phyloP scores from a whole-genome alignment of 2,329 filamentous ascomycete genomes.

The Paramyrothecium roridum region DNA sequence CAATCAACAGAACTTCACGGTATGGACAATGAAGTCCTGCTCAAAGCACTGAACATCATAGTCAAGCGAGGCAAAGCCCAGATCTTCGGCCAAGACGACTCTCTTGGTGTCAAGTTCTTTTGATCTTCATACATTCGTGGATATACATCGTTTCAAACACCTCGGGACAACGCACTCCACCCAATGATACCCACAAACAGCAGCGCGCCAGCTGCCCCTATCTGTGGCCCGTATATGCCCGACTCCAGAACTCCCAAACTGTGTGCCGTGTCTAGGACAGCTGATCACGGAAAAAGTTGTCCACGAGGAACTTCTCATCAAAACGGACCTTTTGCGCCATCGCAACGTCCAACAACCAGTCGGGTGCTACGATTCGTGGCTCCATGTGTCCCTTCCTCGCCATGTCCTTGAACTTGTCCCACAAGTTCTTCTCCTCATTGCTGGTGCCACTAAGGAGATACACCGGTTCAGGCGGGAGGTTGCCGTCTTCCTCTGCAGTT shows the following conservation, averaged over 20 bases:
- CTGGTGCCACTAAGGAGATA: constrained; percentile 75
- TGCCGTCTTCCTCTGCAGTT: constrained; percentile 60
- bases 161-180: not conserved
- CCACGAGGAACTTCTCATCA: constrained; percentile 57
- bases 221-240: not conserved
- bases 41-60: constrained; percentile 73
- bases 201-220: not conserved
- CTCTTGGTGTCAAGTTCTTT: constrained; percentile 95
- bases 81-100: constrained; percentile 86
- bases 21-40: constrained; percentile 80
- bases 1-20: constrained; percentile 69
- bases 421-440: constrained; percentile 68
- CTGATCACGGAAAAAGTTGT: constrained; percentile 35
- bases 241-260: constrained; percentile 7
- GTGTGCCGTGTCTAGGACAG: constrained; percentile 11
- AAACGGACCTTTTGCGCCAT: constrained; percentile 82
- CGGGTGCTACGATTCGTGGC: constrained; percentile 75
- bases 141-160: not conserved
- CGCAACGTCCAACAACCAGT: constrained; percentile 87
- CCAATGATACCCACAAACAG: constrained; percentile 5
- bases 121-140: constrained; percentile 37
- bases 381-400: constrained; percentile 75
- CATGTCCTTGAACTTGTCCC: constrained; percentile 77
- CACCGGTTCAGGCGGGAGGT: constrained; percentile 64
- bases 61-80: constrained; percentile 92